Base-by-base conservation (phyloP, 495 filamentous ascomycete genomes). In the Evansstolkia leycettana region DNA sequence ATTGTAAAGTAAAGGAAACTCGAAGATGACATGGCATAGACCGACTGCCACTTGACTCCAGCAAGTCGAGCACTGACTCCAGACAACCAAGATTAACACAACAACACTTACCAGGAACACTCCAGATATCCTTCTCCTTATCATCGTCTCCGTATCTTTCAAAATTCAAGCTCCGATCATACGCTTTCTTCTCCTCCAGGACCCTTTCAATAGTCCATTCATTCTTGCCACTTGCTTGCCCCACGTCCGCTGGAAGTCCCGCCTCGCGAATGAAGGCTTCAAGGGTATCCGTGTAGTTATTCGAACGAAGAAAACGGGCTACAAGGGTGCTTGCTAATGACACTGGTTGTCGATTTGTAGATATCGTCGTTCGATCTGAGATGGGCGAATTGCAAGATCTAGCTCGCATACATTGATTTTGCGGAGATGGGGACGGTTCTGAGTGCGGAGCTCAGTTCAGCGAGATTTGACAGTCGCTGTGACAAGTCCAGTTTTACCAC, bases 121-220 rank as follows among this genome's bases (percentile, higher is more conserved):
- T 62, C 67, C 75, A 78, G 7, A 49, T 46, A 10, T 47, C 45
- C 17, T 63, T 55, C 12, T 57, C 47, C 32, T 68, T 54, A 5
- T 51, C 45, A 7, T 41, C 35, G 2, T 50, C 56, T 16, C 38
- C 65, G 64, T 42, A 69, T 39, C 55, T 73, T 48, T 82, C 78
- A 41, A 78, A 74, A 2, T 55, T 50, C 16, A 67, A 42, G 24
- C 52, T 72, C 13, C 75, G 45, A 43, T 83, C 79, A 39, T 71
- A 83, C 0, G 57, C 52, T 40, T 66, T 67, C 54, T 82, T 83
- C 51, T 82, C 78, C 31, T 78, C 67, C 25, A 83, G 59, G 29
- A 82, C 55, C 34, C 65, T 54, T 38, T 83, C 78, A 30, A 83
- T 65, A 8, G 78, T 79, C 45, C 78, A 58, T 30, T 64, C 61